Evolutionary conservation across 1,139 yeast genomes (phyloP), one percentile per base, ranked within the genome.

Genomic region (Blastobotrys proliferans): DNA sequence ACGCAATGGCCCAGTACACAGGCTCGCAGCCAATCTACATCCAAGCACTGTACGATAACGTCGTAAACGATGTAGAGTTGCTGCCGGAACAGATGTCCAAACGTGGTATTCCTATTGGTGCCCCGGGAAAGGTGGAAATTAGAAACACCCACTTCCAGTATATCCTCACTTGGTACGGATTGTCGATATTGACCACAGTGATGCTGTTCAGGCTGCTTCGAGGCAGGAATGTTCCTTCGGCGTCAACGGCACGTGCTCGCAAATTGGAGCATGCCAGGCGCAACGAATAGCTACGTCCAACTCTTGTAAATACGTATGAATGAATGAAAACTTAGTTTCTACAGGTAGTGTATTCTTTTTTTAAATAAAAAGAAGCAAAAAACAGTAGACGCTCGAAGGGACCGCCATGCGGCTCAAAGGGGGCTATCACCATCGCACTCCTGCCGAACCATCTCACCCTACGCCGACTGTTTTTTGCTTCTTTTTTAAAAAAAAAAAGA

Each of bases 111-210:
- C 99, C 99, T 3, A 64, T 94, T 20, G 98, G 96, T 1, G 79
- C 83, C 43, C 67, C 73, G 4, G 94, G 97, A 11, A 78, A 78
- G 56, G 79, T 92, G 24, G 88, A 81, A 50, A 74, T 87, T 58
- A 77, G 83, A 51, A 94, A 92, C 63, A 88, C 90, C 58, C 99
- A 92, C 61, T 68, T 90, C 63, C 96, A 92, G 63, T 92, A 92
- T 62, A 69, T 92, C 56, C 77, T 87, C 18, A 92, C 99, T 0
- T 92, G 99, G 99, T 92, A 86, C 61, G 95, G 95, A 0, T 74
- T 88, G 33, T 79, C 88, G 1, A 56, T 83, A 31, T 75, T 84
- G 29, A 83, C 95, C 37, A 58, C 88, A 0, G 77, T 81, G 26
- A 73, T 85, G 60, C 70, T 90, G 19, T 62, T 77, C 42, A 63